Percentiles rank a stretch among this genome's conserved stretches.
phyloP scores from a whole-genome alignment of 805 yeast species.

The Spathaspora passalidarum region DNA sequence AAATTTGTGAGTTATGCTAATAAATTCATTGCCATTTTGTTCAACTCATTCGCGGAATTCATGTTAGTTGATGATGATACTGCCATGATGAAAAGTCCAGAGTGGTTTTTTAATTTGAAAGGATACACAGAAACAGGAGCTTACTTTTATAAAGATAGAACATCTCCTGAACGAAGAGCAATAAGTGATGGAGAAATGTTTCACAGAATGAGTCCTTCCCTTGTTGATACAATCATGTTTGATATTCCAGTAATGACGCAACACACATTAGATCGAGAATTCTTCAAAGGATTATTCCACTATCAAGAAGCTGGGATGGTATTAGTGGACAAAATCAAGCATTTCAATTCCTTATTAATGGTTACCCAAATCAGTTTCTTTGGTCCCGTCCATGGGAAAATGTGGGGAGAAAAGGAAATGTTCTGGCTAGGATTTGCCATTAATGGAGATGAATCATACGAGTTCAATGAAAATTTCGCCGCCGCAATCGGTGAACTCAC shows the following conservation, averaged over 20 bases:
- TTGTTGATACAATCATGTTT: constrained; percentile 26
- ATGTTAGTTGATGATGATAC: constrained; percentile 55
- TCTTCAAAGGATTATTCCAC: constrained; percentile 38
- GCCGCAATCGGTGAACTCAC: constrained; percentile 31
- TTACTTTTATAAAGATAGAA: constrained; percentile 29
- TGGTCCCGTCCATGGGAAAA: constrained; percentile 14
- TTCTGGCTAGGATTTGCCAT: constrained; percentile 28
- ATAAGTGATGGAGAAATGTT: constrained; percentile 19
- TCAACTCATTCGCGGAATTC: constrained; percentile 56
- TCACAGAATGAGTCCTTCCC: constrained; percentile 22
- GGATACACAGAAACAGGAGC: constrained; percentile 34
- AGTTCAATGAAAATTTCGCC: constrained; percentile 20
- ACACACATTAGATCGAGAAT: constrained; percentile 26
- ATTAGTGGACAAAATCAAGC: constrained; percentile 19
- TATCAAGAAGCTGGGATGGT: constrained; percentile 33
- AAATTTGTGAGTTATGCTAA: constrained; percentile 23
- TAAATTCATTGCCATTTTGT: constrained; percentile 55
- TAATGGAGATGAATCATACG: constrained; percentile 24
- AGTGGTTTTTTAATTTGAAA: constrained; percentile 24
- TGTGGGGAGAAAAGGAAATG: constrained; percentile 30
- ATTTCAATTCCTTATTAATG: constrained; percentile 24
- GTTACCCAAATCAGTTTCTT: constrained; percentile 28
- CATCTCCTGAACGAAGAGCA: constrained; percentile 23
- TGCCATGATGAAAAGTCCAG: constrained; percentile 29
- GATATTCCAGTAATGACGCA: constrained; percentile 32